Base-by-base conservation (phyloP, 129 eudicot genomes). In the Artemisia tridentata region DNA sequence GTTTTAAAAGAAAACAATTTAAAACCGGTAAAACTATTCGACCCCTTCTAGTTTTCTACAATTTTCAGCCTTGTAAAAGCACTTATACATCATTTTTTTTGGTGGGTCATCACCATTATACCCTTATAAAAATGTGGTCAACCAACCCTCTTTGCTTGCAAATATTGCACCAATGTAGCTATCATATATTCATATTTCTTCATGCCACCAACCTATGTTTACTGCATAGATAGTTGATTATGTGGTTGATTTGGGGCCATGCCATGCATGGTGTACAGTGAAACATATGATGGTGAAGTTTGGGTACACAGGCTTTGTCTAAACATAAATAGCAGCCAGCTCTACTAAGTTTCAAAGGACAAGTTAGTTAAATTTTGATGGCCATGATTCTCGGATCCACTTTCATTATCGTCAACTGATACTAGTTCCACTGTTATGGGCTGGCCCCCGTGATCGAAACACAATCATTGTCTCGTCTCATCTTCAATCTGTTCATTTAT, bases 371-470 rank as follows among this genome's bases (percentile, higher is more conserved):
- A 59, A 78, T 61, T 69, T 62, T 69, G 12, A 56, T 71, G 64
- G 53, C 81, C 81, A 78, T 70, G 81, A 78, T 78, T 78, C 81
- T 71, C 81, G 81, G 81, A 78, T 78, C 81, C 81, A 78, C 80
- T 75, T 70, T 46, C 61, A 41, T 71, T 78, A 78, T 71, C 72
- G 62, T 71, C 77, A 18, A 71, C 61, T 63, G 31, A 70, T 60
- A 69, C 69, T 76, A 74, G 72, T 63, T 70, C 81, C 81, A 70
- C 70, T 54, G 67, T 70, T 77, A 20, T 41, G 77, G 81, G 68
- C 38, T 72, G 81, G 76, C 27, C 81, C 81, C 48, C 38, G 15
- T 56, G 59, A 63, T 71, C 76, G 4, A 77, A 77, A 63, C 77
- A 64, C 77, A 71, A 78, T 71, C 72, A 78, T 64, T 78, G 18